These are phyloP conservation scores for Leucocoprinus leucothites DNA, from an alignment of 768 basidiomycete species.

Conservation along the genomic window DNA sequence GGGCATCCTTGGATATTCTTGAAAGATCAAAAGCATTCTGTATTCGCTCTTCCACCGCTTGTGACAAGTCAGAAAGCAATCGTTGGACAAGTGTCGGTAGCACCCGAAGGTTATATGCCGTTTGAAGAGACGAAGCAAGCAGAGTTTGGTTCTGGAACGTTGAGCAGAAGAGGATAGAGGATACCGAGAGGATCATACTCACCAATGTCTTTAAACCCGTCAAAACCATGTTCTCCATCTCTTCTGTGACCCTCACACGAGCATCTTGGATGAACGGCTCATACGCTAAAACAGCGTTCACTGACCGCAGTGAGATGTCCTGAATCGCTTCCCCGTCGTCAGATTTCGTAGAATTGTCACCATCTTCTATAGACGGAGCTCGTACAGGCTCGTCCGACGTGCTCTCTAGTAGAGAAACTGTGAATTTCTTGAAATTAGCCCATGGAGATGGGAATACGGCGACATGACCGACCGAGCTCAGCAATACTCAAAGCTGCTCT, in stretches of 20 bases:
- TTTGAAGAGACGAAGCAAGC: constrained; percentile 92
- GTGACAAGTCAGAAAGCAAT: constrained; percentile 75
- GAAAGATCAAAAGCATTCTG: constrained; percentile 82
- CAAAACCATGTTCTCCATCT: constrained; percentile 92
- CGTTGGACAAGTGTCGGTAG: constrained; percentile 80
- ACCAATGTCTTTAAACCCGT: constrained; percentile 77
- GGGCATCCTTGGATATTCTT: constrained; percentile 81
- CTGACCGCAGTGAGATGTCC: constrained; percentile 60
- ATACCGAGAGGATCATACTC: constrained; percentile 22
- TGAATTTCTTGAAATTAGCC: constrained; percentile 5
- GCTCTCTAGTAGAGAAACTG: constrained; percentile 53
- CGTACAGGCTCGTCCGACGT: constrained; percentile 20
- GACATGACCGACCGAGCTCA: constrained; percentile 68
- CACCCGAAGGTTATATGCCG: constrained; percentile 87
- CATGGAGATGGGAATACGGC: neutral
- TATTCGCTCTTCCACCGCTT: constrained; percentile 81
- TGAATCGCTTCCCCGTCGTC: constrained; percentile 15
- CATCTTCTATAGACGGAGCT: neutral
- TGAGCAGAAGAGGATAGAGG: neutral
- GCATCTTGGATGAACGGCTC: constrained; percentile 71
- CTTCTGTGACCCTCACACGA: constrained; percentile 63
- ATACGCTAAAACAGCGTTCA: constrained; percentile 69
- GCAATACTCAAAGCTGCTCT: constrained; percentile 95
- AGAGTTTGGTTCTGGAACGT: constrained; percentile 76
- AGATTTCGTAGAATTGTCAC: neutral